Evolutionary conservation across 768 basidiomycete species (phyloP), one percentile per base, ranked within the genome.

Genomic region (Boletus reticulatus): DNA sequence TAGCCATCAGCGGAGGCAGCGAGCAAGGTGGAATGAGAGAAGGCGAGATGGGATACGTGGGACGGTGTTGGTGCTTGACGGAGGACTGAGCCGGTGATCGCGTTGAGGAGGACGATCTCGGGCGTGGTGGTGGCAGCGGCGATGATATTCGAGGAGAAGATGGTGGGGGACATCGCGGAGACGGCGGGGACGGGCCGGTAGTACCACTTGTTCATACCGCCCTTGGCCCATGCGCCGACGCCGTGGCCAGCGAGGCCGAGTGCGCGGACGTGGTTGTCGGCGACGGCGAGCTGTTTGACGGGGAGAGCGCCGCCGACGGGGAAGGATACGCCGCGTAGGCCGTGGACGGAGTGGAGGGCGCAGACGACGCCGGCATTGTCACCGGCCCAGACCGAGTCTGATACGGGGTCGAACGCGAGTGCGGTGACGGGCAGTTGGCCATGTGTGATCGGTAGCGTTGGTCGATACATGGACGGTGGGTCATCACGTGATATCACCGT

Each of bases 361-460:
- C 79, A 69, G 57, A 97, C 80, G 53, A 76, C 76, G 4, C 96
- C 95, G 29, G 81, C 73, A 54, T 84, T 83, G 10, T 82, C 79
- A 31, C 94, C 95, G 45, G 87, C 77, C 94, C 94, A 97, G 36
- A 99, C 75, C 7, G 88, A 83, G 70, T 98, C 94, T 0, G 92
- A 91, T 20, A 89, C 86, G 9, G 93, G 88, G 72, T 99, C 96
- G 69, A 98, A 95, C 0, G 87, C 83, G 53, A 97, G 78, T 0
- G 92, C 83, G 22, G 89, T 87, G 46, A 89, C 78, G 24, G 87
- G 80, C 62, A 29, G 29, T 8, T 83, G 80, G 16, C 56, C 48
- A 0, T 37, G 24, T 42, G 16, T 24, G 48, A 73, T 61, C 7
- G 69, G 56, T 12, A 34, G 32, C 34, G 56, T 47, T 43, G 58